Percentiles rank a stretch among this genome's conserved stretches.
These are phyloP conservation scores for Gonapodya sp. DNA, from an alignment of 192 early-diverging fungal genomes.

Conservation along the genomic window DNA sequence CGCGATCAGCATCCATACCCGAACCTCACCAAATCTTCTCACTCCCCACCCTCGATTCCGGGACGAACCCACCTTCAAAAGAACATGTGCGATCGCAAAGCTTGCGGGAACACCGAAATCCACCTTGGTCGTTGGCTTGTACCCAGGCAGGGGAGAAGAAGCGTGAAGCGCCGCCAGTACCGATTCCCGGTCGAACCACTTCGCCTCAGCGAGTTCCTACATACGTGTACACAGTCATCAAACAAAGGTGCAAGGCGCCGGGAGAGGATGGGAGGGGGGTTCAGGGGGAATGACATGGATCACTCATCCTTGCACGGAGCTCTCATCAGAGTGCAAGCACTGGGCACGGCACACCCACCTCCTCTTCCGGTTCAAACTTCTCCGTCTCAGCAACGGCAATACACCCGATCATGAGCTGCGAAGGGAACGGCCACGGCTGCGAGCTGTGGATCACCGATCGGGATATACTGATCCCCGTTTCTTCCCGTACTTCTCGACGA, in stretches of 20 bases:
- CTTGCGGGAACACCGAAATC: background rate
- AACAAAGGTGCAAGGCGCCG: too few relatives aligned
- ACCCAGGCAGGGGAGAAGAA: too few relatives aligned
- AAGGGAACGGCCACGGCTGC: slow-evolving; percentile 58
- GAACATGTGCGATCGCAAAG: slow-evolving; percentile 1
- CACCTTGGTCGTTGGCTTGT: slow-evolving; percentile 11
- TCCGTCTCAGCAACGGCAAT: slow-evolving; percentile 16
- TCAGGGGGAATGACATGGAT: too few relatives aligned
- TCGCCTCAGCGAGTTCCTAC: slow-evolving; percentile 9
- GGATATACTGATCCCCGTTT: slow-evolving; percentile 30
- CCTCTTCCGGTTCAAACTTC: slow-evolving; percentile 6
- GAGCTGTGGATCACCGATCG: slow-evolving; percentile 35
- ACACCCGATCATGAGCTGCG: slow-evolving; percentile 36
- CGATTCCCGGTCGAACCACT: slow-evolving; percentile 16
- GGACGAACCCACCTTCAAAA: background rate
- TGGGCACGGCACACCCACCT: background rate
- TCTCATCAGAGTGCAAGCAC: too few relatives aligned
- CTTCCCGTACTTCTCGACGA: slow-evolving; percentile 38
- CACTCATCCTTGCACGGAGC: too few relatives aligned
- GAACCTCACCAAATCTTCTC: too few relatives aligned
- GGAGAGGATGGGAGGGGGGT: too few relatives aligned
- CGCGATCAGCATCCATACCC: too few relatives aligned
- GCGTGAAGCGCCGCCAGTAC: slow-evolving; percentile 32
- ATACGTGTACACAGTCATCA: too few relatives aligned
- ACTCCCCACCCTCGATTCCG: too few relatives aligned